Evolutionary conservation across 2,329 filamentous ascomycete species (phyloP).

Genomic region (Cryphonectria naterciae): DNA sequence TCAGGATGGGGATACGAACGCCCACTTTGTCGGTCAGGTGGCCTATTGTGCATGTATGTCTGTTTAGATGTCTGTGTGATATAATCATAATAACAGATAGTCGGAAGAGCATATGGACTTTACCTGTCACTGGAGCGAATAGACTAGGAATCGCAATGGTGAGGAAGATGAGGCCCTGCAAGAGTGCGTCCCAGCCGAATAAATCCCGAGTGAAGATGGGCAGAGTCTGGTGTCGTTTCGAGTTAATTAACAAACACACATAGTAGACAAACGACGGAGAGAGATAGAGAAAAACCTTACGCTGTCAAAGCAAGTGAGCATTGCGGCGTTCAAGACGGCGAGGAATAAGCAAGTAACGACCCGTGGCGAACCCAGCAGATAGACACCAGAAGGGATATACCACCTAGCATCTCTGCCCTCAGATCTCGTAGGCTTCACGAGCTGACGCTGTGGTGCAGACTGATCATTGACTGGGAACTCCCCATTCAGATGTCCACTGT

Average conservation of each 20-base stretch:
- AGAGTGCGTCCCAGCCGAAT: constrained; percentile 12
- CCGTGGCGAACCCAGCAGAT: constrained; percentile 5
- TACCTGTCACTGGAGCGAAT: constrained; percentile 7
- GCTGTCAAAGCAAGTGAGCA: constrained; percentile 14
- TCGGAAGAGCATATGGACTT: neutral
- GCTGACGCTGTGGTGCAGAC: neutral
- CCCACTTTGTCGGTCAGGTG: constrained; percentile 13
- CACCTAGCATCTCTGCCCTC: neutral
- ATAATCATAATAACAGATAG: too few relatives aligned
- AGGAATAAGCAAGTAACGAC: constrained; percentile 8
- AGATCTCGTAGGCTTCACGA: neutral
- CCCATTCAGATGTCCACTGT: neutral
- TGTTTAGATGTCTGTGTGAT: too few relatives aligned
- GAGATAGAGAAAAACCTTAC: neutral
- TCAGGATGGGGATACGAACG: constrained; percentile 6
- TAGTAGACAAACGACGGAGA: too few relatives aligned
- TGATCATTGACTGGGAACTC: constrained; percentile 1
- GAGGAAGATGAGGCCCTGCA: constrained; percentile 13
- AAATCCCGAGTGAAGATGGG: constrained; percentile 6
- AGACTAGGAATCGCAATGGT: constrained; percentile 8
- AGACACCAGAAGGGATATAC: constrained; percentile 6
- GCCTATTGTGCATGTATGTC: neutral
- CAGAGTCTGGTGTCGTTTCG: neutral
- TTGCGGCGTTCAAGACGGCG: constrained; percentile 8
- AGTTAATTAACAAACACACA: too few relatives aligned